Evolutionary conservation across 2,329 filamentous ascomycete species (phyloP), one percentile per base, ranked within the genome.

Genomic region (Phyllosticta citrichinensis): DNA sequence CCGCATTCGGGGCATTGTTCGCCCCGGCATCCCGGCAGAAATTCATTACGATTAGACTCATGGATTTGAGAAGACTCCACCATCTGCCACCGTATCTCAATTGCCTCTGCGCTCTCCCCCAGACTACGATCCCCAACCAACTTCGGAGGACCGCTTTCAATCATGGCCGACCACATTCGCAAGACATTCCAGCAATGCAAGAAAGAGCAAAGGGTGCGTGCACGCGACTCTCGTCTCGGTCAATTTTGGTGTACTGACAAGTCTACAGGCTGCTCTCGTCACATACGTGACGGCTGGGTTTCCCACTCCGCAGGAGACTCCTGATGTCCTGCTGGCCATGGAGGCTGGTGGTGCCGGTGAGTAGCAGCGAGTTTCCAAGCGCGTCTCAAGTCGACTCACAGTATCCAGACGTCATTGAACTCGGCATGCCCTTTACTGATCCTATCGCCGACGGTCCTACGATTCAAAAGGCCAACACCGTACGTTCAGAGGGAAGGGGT

Each of bases 361-460:
- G 81, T 65, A 24, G 56, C 6, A 47, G 40, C 40, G n/a, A 17
- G 4, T 5, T 1, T 47, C 2, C 6, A 5, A n/a, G 6, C 6
- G 40, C 14, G 17, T 8, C 14, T 2, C 14, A 47, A 5, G 17
- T 47, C 1, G 14, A 47, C 55, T 61, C n/a, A 58, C 55, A 67
- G 64, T 57, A 14, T 57, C 5, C 67, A 91, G 94, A 99, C 75
- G 80, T 99, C 63, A 95, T 99, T 70, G 94, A 99, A 76, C 85
- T 99, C 67, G 94, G 93, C 65, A 86, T 96, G 61, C 94, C 94
- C 58, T 99, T 99, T 78, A 97, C 93, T 69, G 94, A 99, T 74
- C 94, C 94, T 62, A 97, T 97, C 75, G 94, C 93, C 67, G 94
- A 99, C 76, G 94, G 94, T 27, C 94, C 94, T 40, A 97, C 92